Percentiles rank a stretch among this genome's conserved stretches.
Evolutionary conservation across 1,284 basidiomycete species (phyloP).

Genomic region (Melampsora abietis-canadensis): DNA sequence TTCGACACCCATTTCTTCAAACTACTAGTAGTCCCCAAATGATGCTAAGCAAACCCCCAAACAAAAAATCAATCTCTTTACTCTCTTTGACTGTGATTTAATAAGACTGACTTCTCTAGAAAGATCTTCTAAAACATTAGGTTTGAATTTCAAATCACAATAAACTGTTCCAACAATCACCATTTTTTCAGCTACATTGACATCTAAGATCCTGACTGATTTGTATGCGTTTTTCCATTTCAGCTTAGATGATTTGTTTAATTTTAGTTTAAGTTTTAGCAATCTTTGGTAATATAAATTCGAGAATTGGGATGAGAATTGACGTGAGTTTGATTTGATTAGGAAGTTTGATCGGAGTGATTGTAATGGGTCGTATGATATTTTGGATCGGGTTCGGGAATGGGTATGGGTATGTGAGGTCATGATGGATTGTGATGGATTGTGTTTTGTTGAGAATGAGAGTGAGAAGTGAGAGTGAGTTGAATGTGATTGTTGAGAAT

Average conservation of each 20-base stretch:
- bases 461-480: too few species aligned
- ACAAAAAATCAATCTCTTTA: not conserved
- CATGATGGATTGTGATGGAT: too few species aligned
- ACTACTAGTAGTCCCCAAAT: constrained; percentile 12
- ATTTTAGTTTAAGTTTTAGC: not conserved
- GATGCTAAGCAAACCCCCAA: constrained; percentile 8
- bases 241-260: not conserved
- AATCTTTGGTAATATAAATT: constrained; percentile 31
- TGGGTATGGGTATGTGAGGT: too few species aligned
- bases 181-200: not conserved
- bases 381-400: too few species aligned
- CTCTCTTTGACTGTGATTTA: too few species aligned
- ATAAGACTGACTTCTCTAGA: constrained; percentile 12
- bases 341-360: not conserved
- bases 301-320: constrained; percentile 19
- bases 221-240: not conserved
- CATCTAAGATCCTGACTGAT: constrained; percentile 17
- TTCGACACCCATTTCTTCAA: constrained; percentile 21
- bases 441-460: too few species aligned
- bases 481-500: too few species aligned
- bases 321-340: constrained; percentile 16
- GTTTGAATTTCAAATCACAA: constrained; percentile 34
- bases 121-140: constrained; percentile 32
- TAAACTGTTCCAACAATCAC: constrained; percentile 32
- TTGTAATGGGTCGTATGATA: constrained; percentile 19